phyloP scores from a whole-genome alignment of 2,329 filamentous ascomycete genomes.

The Cadophora malorum region DNA sequence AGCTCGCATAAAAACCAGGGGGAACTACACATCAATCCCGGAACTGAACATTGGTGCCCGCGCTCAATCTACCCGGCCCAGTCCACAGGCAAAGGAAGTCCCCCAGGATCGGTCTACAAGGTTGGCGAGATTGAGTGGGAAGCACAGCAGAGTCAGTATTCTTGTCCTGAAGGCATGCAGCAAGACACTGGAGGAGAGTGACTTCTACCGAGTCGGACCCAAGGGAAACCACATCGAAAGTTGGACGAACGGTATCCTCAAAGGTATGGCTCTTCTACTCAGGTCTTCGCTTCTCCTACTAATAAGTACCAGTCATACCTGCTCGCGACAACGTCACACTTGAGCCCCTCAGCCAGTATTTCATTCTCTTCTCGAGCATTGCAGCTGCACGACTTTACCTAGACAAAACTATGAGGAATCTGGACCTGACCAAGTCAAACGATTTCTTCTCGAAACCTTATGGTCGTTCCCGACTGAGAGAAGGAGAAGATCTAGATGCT shows the following conservation, averaged over 20 bases:
- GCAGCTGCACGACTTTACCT: slow-evolving; percentile 68
- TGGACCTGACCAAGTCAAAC: slow-evolving; percentile 40
- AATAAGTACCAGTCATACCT: slow-evolving; percentile 54
- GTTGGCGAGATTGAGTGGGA: not conserved
- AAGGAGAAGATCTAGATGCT: slow-evolving; percentile 54
- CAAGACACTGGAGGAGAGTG: slow-evolving; percentile 65
- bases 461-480: slow-evolving; percentile 47
- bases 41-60: not conserved
- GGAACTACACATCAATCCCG: slow-evolving; percentile 21
- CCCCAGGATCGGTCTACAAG: not conserved
- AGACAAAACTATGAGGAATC: slow-evolving; percentile 58
- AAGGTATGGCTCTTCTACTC: slow-evolving; percentile 50
- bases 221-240: slow-evolving; percentile 68
- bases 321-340: slow-evolving; percentile 68
- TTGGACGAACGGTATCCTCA: slow-evolving; percentile 69
- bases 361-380: slow-evolving; percentile 68
- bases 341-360: slow-evolving; percentile 69
- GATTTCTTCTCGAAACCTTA: slow-evolving; percentile 49
- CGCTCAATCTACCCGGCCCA: not conserved
- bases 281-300: slow-evolving; percentile 4
- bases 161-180: slow-evolving; percentile 66
- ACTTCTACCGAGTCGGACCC: slow-evolving; percentile 73
- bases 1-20: slow-evolving; percentile 2
- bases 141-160: slow-evolving; percentile 27
- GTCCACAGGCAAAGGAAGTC: not conserved